Base-by-base conservation (phyloP, 192 early-diverging fungal species). In the Coemansia umbellata region DNA sequence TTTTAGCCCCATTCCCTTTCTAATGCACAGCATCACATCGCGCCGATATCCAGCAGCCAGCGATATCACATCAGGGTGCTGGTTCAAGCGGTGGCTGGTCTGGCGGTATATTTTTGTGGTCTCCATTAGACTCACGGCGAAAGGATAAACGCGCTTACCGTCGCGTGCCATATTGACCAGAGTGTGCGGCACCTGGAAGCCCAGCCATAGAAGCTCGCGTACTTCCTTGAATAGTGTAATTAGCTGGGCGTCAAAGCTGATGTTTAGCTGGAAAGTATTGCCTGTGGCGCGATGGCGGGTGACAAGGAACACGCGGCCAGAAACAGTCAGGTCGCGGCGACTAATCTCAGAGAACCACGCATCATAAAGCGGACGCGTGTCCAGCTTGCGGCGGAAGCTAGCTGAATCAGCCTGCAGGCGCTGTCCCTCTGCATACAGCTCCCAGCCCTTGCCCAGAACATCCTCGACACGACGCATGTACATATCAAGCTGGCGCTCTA, bases 191-290 rank as follows among this genome's bases (percentile, higher is more conserved):
- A 99, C 90, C 55, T 85, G 87, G 77, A 90, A 98, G 27, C 91
- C 88, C 14, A 98, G 80, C 93, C 92, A 97, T n/a, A 92, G 56
- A 60, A 99, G 74, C 66, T 98, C 92, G 30, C 95, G 85, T 26
- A 99, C 95, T 72, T 99, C 97, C 75, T 99, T 99, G 80, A 98
- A 99, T 47, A 99, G 74, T 1, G 93, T 90, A 49, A 99, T 92
- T 51, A 93, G 85, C 65, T 94, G 91, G 1, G 82, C 74, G 57
- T 99, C 96, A 72, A 98, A 99, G 61, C 92, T 95, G 53, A 99
- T 84, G 43, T 81, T 81, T 7, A 99, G 81, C 60, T 91, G 87
- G 26, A 91, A 79, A 8, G 81, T 47, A 50, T 85, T 81, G 17
- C 82, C 84, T 24, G 82, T 79, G 0, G 90, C 87, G 31, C 94